Base-by-base conservation (phyloP, 2,329 filamentous ascomycete genomes). In the Aspergillus persii region DNA sequence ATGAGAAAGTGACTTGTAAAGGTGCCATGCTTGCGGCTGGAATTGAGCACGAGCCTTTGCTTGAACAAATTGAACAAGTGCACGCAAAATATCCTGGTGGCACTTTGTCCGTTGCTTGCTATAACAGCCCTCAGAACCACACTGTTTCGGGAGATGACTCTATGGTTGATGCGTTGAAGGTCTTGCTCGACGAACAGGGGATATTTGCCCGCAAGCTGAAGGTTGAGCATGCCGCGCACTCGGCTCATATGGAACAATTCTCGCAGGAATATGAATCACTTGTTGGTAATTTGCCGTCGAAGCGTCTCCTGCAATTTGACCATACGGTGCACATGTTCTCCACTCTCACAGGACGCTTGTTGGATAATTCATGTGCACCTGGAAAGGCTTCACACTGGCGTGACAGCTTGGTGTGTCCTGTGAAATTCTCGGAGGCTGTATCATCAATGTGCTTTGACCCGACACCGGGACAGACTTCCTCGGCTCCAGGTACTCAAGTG, bases 401-500 rank as follows among this genome's bases (percentile, higher is more conserved):
- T 3, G 61, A 67, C 3, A 75, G 74, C 29, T 64, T 75, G 65
- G 61, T 70, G 1, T 72, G 69, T 1, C 71, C 71, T 1, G 72
- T 74, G 3, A 63, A 55, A 0, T 74, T 75, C 51, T 61, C 61
- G 2, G 58, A 59, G 4, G 69, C 63, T 23, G 27, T 56, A 12
- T 29, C 31, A 11, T 8, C n/a, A 8, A 26, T 15, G 47, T 26
- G 12, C 15, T 8, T 7, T 23, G 18, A 27, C 23, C 8, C 8
- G 11, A 23, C 27, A 31, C 2, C 15, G 8, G 48, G 5, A 30
- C 26, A 11, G 9, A 33, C 18, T 29, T 50, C 8, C 8, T 9
- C 2, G 26, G 31, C 8, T 31, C 27, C 11, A n/a, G 2, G 12
- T 23, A 30, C 23, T 15, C 27, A 56, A 27, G 36, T 50, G 15